Percentiles rank a stretch among this genome's conserved stretches.
These are phyloP conservation scores for Vanrija humicola DNA, from an alignment of 1,284 basidiomycete genomes.

Conservation along the genomic window DNA sequence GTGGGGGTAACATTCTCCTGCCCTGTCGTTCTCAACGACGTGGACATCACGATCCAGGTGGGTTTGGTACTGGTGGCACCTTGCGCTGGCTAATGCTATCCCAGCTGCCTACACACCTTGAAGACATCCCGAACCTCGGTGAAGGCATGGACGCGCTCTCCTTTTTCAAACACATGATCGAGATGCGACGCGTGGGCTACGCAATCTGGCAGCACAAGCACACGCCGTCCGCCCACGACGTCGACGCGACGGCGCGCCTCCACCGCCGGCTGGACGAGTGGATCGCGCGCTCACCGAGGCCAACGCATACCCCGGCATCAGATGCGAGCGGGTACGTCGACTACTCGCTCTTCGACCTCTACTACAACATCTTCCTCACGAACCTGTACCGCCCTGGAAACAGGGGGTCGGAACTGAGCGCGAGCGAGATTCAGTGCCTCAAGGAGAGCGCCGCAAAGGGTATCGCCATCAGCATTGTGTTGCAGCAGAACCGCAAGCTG, in stretches of 20 bases:
- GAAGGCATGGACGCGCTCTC: constrained; percentile 1
- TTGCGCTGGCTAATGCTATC: neutral
- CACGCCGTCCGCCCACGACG: neutral
- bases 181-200: too few relatives aligned
- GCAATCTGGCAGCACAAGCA: neutral
- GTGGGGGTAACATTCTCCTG: neutral
- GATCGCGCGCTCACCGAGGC: neutral
- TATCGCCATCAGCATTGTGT: neutral
- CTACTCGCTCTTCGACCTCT: constrained; percentile 8
- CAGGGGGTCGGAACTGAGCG: neutral
- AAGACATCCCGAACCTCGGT: neutral
- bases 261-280: constrained; percentile 6
- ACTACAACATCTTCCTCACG: constrained; percentile 6
- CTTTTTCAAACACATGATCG: too few relatives aligned
- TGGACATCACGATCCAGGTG: neutral
- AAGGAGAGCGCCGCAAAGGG: constrained; percentile 3
- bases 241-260: neutral
- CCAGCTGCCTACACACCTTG: constrained; percentile 1
- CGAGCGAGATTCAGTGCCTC: neutral
- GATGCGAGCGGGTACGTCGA: neutral
- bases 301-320: neutral
- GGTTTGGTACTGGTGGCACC: too few relatives aligned
- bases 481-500: constrained; percentile 3
- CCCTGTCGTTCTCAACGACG: neutral
- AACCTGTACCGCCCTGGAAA: constrained; percentile 5